A percentile compares a stretch with the other conserved stretches of the same genome.
Conservation (phyloP, 2,329 filamentous ascomycete species). For the Claviceps sp. region DNA sequence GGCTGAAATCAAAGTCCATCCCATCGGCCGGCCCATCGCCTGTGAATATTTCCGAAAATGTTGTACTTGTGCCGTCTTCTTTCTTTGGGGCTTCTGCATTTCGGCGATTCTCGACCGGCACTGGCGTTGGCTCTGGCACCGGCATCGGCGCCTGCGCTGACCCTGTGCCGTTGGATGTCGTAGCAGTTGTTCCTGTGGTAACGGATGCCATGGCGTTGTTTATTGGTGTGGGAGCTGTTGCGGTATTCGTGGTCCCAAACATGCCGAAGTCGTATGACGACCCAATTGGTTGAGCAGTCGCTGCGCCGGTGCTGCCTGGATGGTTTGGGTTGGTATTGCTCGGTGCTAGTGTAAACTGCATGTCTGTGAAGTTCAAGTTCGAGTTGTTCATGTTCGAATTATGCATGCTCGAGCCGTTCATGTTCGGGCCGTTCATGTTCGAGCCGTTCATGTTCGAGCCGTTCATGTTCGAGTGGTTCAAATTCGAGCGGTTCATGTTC, state of each 20-base stretch:
- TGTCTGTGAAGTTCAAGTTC: conserved; percentile 41
- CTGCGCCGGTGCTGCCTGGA: conserved; percentile 2
- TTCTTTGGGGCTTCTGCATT: conserved; percentile 14
- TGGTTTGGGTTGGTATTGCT: conserved; percentile 17
- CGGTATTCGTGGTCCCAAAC: conserved; percentile 24
- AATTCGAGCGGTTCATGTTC: too few species aligned
- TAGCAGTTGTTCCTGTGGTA: conserved; percentile 7
- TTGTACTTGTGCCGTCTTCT: conserved; percentile 13
- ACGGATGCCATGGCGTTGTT: conserved; percentile 18
- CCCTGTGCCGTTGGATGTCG: conserved; percentile 5
- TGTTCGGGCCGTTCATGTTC: too few species aligned
- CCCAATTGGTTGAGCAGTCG: conserved; percentile 16
- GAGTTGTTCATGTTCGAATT: conserved; percentile 9
- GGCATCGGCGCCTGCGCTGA: background rate
- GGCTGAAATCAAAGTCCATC: conserved; percentile 21
- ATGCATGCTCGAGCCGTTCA: too few species aligned
- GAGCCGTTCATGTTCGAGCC: too few species aligned
- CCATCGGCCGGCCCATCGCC: conserved; percentile 28
- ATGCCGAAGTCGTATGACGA: conserved; percentile 32
- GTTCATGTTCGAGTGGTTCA: too few species aligned
- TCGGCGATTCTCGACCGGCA: conserved; percentile 2
- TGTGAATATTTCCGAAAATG: conserved; percentile 34
- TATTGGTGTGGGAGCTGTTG: conserved; percentile 15
- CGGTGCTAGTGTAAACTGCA: conserved; percentile 41
- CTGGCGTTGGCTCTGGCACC: background rate